Percentiles rank a stretch among this genome's conserved stretches.
Evolutionary conservation across 2,329 filamentous ascomycete species (phyloP).

Genomic region (Pseudocercospora pini-densiflorae): DNA sequence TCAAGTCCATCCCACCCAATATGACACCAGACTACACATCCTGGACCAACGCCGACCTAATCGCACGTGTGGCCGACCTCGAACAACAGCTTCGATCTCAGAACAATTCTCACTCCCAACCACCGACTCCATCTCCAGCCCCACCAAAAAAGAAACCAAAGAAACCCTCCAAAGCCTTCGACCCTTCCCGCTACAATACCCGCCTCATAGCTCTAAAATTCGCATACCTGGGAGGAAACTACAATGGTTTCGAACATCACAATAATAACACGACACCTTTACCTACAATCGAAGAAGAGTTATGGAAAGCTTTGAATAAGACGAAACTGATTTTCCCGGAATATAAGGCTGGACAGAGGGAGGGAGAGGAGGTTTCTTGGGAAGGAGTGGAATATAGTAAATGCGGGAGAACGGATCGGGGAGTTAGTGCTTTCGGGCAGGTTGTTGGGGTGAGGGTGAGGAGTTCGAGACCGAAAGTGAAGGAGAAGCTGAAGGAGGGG

Average conservation of each 20-base stretch:
- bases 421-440: constrained; percentile 96
- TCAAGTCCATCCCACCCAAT: neutral
- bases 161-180: constrained; percentile 60
- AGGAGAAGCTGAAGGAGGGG: constrained; percentile 2
- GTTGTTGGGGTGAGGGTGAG: constrained; percentile 83
- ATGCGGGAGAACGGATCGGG: constrained; percentile 88
- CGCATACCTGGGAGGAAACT: constrained; percentile 87
- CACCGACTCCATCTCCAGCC: constrained; percentile 13
- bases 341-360: constrained; percentile 35
- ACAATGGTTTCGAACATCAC: constrained; percentile 93
- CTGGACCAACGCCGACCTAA: constrained; percentile 71
- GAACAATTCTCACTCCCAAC: constrained; percentile 42
- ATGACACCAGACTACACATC: constrained; percentile 58
- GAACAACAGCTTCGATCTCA: constrained; percentile 66
- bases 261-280: constrained; percentile 68
- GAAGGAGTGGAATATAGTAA: constrained; percentile 90
- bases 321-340: constrained; percentile 79
- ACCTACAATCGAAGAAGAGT: constrained; percentile 86
- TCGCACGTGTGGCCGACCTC: constrained; percentile 69
- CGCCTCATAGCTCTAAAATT: constrained; percentile 89
- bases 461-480: constrained; percentile 68
- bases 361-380: constrained; percentile 69
- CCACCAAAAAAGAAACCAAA: constrained; percentile 37
- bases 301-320: constrained; percentile 89
- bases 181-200: constrained; percentile 80